Conservation (phyloP, 306 rosid species). For the Acacia acuminata region DNA sequence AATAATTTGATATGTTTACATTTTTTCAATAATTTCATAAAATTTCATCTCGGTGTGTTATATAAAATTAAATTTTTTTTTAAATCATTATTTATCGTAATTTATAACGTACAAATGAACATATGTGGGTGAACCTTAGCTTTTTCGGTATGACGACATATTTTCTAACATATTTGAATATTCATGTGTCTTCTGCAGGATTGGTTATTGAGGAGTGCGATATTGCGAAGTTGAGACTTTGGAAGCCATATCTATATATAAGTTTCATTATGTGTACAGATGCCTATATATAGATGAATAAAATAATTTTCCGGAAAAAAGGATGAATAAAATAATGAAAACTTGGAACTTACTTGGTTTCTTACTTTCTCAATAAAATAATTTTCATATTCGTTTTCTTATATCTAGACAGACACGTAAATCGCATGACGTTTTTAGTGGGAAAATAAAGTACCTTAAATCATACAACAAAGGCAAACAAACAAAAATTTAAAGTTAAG, state of each 20-base stretch:
- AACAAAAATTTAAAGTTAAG: no score
- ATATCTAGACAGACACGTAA: neutral
- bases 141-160: no score
- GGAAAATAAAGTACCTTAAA: no score
- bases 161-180: neutral
- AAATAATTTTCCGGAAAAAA: no score
- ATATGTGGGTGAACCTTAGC: neutral
- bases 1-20: neutral
- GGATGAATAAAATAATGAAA: neutral
- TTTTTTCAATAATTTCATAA: neutral
- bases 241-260: neutral
- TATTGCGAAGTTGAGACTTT: neutral
- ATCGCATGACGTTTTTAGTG: neutral
- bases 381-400: neutral
- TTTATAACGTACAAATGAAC: no score
- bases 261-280: neutral
- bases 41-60: neutral
- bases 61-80: neutral
- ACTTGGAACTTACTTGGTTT: neutral
- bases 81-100: neutral
- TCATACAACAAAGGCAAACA: no score
- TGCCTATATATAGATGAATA: neutral
- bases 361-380: neutral
- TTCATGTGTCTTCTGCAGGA: neutral
- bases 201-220: neutral